Evolutionary conservation across 768 basidiomycete genomes (phyloP).

Genomic region (Termitomyces sp.): DNA sequence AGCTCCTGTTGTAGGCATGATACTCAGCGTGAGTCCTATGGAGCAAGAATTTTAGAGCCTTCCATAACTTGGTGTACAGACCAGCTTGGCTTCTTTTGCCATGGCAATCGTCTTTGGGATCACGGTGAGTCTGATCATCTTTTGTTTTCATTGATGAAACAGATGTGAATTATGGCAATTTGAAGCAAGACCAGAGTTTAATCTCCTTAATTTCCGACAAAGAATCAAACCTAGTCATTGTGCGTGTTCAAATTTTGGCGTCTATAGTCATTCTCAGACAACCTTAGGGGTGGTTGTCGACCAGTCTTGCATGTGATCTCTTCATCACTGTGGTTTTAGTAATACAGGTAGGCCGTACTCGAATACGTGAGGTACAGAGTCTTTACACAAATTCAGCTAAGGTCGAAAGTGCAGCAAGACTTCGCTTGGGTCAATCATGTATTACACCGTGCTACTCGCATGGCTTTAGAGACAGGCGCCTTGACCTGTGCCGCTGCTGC

Average conservation of each 20-base stretch:
- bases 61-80: background rate
- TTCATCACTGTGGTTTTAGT: background rate
- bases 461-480: conserved; percentile 1
- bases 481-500: background rate
- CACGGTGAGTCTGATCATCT: background rate
- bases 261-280: background rate
- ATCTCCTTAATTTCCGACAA: accelerated
- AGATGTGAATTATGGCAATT: background rate
- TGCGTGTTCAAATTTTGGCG: background rate
- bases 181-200: background rate
- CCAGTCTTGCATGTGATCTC: background rate
- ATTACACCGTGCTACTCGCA: background rate
- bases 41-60: too few relatives aligned
- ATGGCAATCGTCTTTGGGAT: background rate
- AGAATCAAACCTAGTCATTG: background rate
- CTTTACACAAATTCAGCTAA: background rate
- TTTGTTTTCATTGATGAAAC: background rate
- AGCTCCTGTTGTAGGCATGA: background rate
- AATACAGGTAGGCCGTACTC: background rate
- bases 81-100: background rate
- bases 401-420: background rate
- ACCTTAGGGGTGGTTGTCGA: background rate
- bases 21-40: too few relatives aligned
- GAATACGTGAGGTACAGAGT: background rate
- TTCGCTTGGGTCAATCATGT: background rate